phyloP scores from a whole-genome alignment of 2,329 filamentous ascomycete genomes.

The Ambrosiella xylebori region DNA sequence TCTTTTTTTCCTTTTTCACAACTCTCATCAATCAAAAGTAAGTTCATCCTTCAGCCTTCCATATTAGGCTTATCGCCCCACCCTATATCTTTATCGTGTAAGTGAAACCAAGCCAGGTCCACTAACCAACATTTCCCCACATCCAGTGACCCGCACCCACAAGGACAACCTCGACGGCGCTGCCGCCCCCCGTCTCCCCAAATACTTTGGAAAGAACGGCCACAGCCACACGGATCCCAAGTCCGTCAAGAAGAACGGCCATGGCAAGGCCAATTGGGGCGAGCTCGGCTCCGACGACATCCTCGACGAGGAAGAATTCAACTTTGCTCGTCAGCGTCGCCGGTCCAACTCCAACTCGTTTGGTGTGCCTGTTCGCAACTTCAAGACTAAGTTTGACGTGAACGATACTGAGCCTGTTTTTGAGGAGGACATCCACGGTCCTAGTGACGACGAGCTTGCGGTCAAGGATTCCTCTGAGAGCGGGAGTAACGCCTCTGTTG shows the following conservation, averaged over 20 bases:
- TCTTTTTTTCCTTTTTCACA: not conserved
- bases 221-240: constrained; percentile 70
- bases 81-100: constrained; percentile 12
- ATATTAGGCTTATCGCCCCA: not conserved
- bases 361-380: constrained; percentile 51
- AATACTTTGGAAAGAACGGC: constrained; percentile 83
- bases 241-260: constrained; percentile 81
- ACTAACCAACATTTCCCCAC: constrained; percentile 10
- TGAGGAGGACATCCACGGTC: constrained; percentile 45
- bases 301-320: constrained; percentile 59
- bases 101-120: constrained; percentile 9
- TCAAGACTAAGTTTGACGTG: constrained; percentile 95
- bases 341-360: constrained; percentile 79
- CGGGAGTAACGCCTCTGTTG: constrained; percentile 32
- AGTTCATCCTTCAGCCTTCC: not conserved
- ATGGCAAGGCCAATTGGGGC: constrained; percentile 89
- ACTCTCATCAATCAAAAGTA: constrained; percentile 4
- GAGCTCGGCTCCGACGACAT: constrained; percentile 65
- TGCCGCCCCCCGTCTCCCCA: constrained; percentile 77
- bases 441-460: constrained; percentile 28
- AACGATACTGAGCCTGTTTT: constrained; percentile 82
- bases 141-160: constrained; percentile 86
- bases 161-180: constrained; percentile 46
- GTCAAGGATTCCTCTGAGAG: constrained; percentile 44
- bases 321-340: constrained; percentile 69